phyloP scores from a whole-genome alignment of 106 monocot species.

The Dendrobium catenatum region DNA sequence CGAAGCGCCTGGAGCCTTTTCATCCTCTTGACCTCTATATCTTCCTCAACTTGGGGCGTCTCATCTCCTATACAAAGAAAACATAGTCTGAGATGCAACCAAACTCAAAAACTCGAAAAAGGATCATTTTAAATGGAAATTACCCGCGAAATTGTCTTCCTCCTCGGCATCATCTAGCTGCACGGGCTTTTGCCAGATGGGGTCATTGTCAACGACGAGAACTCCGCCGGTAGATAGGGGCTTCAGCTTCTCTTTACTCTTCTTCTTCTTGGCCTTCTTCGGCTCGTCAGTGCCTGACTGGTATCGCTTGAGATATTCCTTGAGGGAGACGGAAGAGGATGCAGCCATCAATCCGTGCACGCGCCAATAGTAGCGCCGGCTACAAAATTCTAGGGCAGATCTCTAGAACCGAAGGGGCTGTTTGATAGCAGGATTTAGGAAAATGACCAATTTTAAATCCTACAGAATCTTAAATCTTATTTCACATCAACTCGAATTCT shows the following conservation, averaged over 20 bases:
- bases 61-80: slow-evolving; percentile 45
- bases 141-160: slow-evolving; percentile 35
- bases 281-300: slow-evolving; percentile 30
- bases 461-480: too few relatives aligned
- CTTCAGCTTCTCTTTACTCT: slow-evolving; percentile 37
- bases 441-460: too few relatives aligned
- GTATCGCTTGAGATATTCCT: slow-evolving; percentile 88
- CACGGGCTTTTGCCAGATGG: slow-evolving; percentile 85
- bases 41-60: slow-evolving; percentile 65
- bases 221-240: slow-evolving; percentile 29
- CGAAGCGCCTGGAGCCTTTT: slow-evolving; percentile 67
- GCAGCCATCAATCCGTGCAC: slow-evolving; percentile 9
- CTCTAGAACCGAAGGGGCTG: too few relatives aligned
- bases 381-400: too few relatives aligned
- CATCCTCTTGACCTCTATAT: slow-evolving; percentile 86
- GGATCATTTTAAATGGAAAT: background rate
- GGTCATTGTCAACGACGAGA: slow-evolving; percentile 81
- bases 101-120: background rate
- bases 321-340: slow-evolving; percentile 42
- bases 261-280: slow-evolving; percentile 61
- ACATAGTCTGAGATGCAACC: background rate
- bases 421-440: too few relatives aligned
- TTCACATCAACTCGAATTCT: too few relatives aligned
- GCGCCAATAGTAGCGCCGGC: too few relatives aligned
- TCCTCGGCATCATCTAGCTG: slow-evolving; percentile 38